Evolutionary conservation across 164 flowering plant genomes (phyloP).

Genomic region (Berberis vulgaris): DNA sequence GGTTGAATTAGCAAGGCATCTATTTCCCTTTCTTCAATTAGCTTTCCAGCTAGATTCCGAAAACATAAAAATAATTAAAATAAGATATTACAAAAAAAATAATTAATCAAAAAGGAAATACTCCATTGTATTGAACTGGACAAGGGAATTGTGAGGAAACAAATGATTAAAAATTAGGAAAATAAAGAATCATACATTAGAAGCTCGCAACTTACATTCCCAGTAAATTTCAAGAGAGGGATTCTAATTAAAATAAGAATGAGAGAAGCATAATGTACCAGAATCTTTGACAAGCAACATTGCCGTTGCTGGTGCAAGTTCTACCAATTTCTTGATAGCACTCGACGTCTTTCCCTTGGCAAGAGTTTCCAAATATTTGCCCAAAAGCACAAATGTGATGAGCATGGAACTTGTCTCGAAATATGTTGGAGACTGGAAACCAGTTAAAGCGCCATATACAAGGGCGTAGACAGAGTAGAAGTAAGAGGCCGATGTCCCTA

Average conservation of each 20-base stretch:
- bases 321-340: constrained; percentile 93
- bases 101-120: neutral
- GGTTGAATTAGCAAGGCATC: constrained; percentile 90
- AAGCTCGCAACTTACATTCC: neutral
- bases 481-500: constrained; percentile 96
- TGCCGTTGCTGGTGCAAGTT: constrained; percentile 92
- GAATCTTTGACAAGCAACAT: constrained; percentile 60
- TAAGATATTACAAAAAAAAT: too few relatives aligned
- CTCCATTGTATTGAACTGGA: neutral
- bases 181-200: neutral
- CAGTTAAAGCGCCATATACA: constrained; percentile 87
- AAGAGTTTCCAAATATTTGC: constrained; percentile 89
- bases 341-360: constrained; percentile 98
- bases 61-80: too few relatives aligned
- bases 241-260: neutral
- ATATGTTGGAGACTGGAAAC: constrained; percentile 91
- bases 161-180: neutral
- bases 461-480: constrained; percentile 90
- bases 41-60: constrained; percentile 48
- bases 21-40: constrained; percentile 68
- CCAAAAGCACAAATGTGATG: constrained; percentile 90
- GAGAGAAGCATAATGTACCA: constrained; percentile 30
- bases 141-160: neutral
- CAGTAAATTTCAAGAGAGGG: neutral
- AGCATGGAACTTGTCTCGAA: constrained; percentile 99